Percentiles rank a stretch among this genome's conserved stretches.
phyloP scores from a whole-genome alignment of 2,329 filamentous ascomycete genomes.

The Neocatenulostroma microsporum region DNA sequence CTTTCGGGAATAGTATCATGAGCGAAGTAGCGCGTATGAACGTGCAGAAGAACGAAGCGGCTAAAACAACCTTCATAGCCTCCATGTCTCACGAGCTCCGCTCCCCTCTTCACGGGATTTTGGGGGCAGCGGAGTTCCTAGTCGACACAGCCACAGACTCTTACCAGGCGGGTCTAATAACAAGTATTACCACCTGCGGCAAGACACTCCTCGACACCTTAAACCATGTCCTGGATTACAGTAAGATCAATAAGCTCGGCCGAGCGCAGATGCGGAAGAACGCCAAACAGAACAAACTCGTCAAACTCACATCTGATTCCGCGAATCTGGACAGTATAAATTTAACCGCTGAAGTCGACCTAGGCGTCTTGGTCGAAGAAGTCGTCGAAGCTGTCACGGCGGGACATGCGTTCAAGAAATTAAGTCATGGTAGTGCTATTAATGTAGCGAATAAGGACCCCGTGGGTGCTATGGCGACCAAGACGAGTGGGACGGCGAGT shows the following conservation, averaged over 20 bases:
- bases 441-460: too few relatives aligned
- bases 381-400: conserved; percentile 49
- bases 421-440: conserved; percentile 14
- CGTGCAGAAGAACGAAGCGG: conserved; percentile 35
- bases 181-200: conserved; percentile 43
- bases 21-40: conserved; percentile 32
- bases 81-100: conserved; percentile 46
- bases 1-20: conserved; percentile 36
- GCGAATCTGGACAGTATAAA: conserved; percentile 22
- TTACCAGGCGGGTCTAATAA: conserved; percentile 38
- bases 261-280: conserved; percentile 19
- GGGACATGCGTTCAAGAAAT: conserved; percentile 39
- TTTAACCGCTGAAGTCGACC: conserved; percentile 33
- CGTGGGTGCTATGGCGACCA: too few relatives aligned
- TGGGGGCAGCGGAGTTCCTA: conserved; percentile 43
- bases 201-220: conserved; percentile 42
- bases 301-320: conserved; percentile 24
- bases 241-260: conserved; percentile 37
- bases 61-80: conserved; percentile 44
- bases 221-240: conserved; percentile 34
- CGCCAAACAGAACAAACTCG: conserved; percentile 20
- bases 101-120: conserved; percentile 38
- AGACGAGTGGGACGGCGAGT: background rate
- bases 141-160: conserved; percentile 36
- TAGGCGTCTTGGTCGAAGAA: conserved; percentile 44